A percentile compares a stretch with the other conserved stretches of the same genome.
These are phyloP conservation scores for Polygonum aviculare DNA, from an alignment of 148 eudicot species.

Conservation along the genomic window DNA sequence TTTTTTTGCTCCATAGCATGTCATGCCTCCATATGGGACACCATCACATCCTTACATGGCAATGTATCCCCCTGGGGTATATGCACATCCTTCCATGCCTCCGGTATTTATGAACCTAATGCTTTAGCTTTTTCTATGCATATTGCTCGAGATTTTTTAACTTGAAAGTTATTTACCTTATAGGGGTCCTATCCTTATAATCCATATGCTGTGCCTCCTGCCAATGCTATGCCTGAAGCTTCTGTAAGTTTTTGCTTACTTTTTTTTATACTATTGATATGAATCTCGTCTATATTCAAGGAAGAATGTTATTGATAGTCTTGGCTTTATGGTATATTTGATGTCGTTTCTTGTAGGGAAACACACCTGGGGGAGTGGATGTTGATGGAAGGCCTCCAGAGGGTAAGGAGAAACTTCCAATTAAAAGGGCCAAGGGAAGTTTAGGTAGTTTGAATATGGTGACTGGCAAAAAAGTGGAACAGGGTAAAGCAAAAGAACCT, in stretches of 20 bases:
- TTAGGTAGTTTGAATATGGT: conserved; percentile 93
- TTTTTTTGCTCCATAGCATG: conserved; percentile 40
- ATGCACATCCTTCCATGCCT: conserved; percentile 93
- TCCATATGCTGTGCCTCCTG: conserved; percentile 82
- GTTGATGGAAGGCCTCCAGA: conserved; percentile 69
- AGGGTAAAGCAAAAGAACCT: conserved; percentile 55
- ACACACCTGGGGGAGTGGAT: conserved; percentile 52
- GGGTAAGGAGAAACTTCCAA: conserved; percentile 88
- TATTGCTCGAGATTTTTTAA: neutral
- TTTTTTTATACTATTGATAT: neutral
- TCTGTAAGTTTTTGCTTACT: conserved; percentile 47
- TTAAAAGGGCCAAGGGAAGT: conserved; percentile 93
- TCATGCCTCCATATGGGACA: conserved; percentile 98
- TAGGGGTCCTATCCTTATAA: conserved; percentile 96
- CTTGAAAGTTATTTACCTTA: neutral
- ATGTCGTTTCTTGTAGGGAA: conserved; percentile 36
- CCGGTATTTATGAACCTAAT: conserved; percentile 40
- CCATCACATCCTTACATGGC: conserved; percentile 97
- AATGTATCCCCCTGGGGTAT: conserved; percentile 99
- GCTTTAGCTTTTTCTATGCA: neutral
- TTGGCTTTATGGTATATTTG: neutral
- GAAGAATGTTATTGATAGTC: neutral
- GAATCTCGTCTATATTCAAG: neutral
- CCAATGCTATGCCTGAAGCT: conserved; percentile 83
- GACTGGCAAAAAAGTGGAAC: conserved; percentile 66